phyloP scores from a whole-genome alignment of 306 rosid genomes.

The Sindora glabra region DNA sequence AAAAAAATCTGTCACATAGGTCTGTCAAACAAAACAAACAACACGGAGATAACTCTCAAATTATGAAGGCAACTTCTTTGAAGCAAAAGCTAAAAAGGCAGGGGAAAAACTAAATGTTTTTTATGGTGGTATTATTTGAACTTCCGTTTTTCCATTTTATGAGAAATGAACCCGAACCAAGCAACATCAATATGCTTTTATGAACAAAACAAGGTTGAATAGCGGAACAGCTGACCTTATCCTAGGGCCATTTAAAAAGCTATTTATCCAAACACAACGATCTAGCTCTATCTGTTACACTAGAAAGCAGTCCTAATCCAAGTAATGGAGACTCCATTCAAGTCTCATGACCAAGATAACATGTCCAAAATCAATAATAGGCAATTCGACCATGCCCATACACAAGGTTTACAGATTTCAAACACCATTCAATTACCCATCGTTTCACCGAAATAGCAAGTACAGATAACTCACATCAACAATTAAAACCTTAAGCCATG shows the following conservation, averaged over 20 bases:
- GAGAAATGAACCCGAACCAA: too few relatives aligned
- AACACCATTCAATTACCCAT: background rate
- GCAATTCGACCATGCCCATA: background rate
- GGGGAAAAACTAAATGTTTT: too few relatives aligned
- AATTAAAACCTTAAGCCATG: slow-evolving; percentile 18
- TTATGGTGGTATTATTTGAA: too few relatives aligned
- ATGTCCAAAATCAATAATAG: background rate
- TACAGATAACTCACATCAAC: background rate
- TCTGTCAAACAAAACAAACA: too few relatives aligned
- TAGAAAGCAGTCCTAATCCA: background rate
- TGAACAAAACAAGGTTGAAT: too few relatives aligned
- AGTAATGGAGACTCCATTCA: background rate
- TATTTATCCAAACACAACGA: background rate
- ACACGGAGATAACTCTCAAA: too few relatives aligned
- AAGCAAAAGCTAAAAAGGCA: too few relatives aligned
- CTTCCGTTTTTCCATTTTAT: too few relatives aligned
- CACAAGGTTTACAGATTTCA: background rate
- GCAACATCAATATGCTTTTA: too few relatives aligned
- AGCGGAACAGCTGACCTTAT: background rate
- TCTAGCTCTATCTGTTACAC: too few relatives aligned
- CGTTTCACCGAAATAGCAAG: slow-evolving; percentile 1
- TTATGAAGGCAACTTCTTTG: too few relatives aligned
- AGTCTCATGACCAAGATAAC: slow-evolving; percentile 6
- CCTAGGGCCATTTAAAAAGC: too few relatives aligned
- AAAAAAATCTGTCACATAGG: slow-evolving; percentile 20